Conservation (phyloP, 257 asterid genomes). For the Plantago major region DNA sequence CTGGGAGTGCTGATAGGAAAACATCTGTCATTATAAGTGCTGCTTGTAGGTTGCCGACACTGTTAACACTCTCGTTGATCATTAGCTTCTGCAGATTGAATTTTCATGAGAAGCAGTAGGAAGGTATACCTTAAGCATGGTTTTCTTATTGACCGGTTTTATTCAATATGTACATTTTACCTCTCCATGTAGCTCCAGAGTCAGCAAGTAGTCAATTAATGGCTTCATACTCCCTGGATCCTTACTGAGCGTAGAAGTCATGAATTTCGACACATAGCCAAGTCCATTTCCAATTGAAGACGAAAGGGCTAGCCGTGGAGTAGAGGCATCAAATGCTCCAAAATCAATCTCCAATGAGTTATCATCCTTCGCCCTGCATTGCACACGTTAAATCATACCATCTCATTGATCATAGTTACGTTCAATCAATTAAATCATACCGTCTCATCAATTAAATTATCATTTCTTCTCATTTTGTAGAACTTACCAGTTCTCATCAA, state of each 20-base stretch:
- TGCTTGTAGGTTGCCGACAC: constrained; percentile 52
- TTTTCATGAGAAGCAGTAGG: not conserved
- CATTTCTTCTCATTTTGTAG: not conserved
- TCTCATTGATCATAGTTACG: not conserved
- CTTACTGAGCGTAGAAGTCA: constrained; percentile 53
- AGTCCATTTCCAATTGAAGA: constrained; percentile 68
- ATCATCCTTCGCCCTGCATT: constrained; percentile 67
- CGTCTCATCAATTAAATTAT: no score
- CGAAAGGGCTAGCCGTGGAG: constrained; percentile 43
- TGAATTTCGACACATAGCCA: constrained; percentile 48
- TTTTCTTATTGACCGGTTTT: not conserved
- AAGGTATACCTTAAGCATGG: no score
- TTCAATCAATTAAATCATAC: not conserved
- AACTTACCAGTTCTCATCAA: constrained; percentile 64
- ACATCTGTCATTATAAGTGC: constrained; percentile 51
- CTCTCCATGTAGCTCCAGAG: constrained; percentile 69
- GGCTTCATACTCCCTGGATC: constrained; percentile 48
- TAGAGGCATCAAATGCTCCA: constrained; percentile 50
- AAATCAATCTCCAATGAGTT: constrained; percentile 71
- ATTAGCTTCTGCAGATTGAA: constrained; percentile 54
- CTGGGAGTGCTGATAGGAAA: constrained; percentile 47
- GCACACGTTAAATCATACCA: constrained; percentile 1
- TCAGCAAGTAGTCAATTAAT: constrained; percentile 51
- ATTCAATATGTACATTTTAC: constrained; percentile 22
- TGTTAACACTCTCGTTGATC: constrained; percentile 58